Percentiles rank a stretch among this genome's conserved stretches.
Evolutionary conservation across 2,329 filamentous ascomycete species (phyloP).

Genomic region (Pseudogymnoascus sp.): DNA sequence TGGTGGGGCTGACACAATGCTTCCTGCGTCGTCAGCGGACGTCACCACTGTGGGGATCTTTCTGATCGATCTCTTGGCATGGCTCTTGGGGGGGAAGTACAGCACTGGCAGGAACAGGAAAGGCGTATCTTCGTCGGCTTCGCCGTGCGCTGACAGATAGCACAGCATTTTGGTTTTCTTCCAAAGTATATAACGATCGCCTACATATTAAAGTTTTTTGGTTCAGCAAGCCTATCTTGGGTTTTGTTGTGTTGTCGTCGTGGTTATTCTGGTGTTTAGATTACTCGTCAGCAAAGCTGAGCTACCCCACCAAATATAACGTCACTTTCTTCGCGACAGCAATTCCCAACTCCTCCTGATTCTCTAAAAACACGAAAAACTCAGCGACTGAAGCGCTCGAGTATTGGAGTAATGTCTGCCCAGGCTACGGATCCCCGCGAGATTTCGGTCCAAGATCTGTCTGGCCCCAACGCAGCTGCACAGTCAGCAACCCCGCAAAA

Average conservation of each 20-base stretch:
- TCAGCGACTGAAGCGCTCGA: not conserved
- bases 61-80: slow-evolving; percentile 9
- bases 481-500: slow-evolving; percentile 1
- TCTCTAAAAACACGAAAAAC: not conserved
- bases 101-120: not conserved
- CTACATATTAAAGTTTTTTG: not conserved
- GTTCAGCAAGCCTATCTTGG: not conserved
- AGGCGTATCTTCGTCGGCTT: not conserved
- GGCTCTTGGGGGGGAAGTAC: not conserved
- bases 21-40: slow-evolving; percentile 1
- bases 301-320: slow-evolving; percentile 7
- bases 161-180: not conserved
- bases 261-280: not conserved
- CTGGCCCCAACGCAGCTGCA: not conserved
- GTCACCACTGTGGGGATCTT: slow-evolving; percentile 8
- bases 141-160: not conserved
- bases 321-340: not conserved
- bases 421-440: not conserved
- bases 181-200: not conserved
- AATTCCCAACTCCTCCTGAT: not conserved
- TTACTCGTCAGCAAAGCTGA: not conserved
- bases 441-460: not conserved
- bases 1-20: slow-evolving; percentile 1
- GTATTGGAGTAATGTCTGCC: not conserved
- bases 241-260: not conserved